Evolutionary conservation across 1,284 basidiomycete species (phyloP), one percentile per base, ranked within the genome.

Genomic region (Heterobasidion parviporum): DNA sequence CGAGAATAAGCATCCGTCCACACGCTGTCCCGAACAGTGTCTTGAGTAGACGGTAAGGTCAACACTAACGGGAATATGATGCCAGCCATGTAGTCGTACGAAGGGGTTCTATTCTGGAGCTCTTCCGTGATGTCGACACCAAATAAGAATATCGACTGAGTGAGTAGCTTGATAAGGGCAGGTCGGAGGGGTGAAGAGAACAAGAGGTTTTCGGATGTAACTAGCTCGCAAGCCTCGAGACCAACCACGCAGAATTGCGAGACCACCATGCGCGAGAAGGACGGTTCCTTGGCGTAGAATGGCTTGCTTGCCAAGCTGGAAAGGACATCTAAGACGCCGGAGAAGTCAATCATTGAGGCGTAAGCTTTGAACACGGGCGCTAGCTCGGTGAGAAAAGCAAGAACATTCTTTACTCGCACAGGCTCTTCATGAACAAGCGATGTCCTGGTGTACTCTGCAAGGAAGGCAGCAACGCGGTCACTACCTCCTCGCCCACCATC

Each of bases 51-150:
- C 62, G 81, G 79, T 60, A 90, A 69, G 3, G 71, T 66, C 38
- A 87, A 62, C 8, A 77, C 73, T 10, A 92, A 72, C 6, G 88
- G 88, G 2, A 91, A 69, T 3, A 91, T 69, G 41, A 87, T 64
- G 16, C 80, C 74, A 52, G 77, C 69, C 12, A 88, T 72, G 63
- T 85, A 81, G 41, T 79, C 77, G 52, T 85, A 77, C 0, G 80
- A 80, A 0, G 81, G 76, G 0, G 68, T 63, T 26, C 76, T 75
- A 54, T 76, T 78, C 64, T 85, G 83, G 16, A 92, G 61, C 54
- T 82, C 76, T 1, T 68, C 68, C 18, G 89, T 68, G 4, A 86
- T 73, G 60, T 88, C 82, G 1, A 73, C 75, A 3, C 75, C 77
- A 8, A 69, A 73, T 12, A 89, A 72, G 50, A 81, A 74, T 0